Percentiles rank a stretch among this genome's conserved stretches.
Evolutionary conservation across 345 rosid species (phyloP).

Genomic region (Citrus cavaleriei): DNA sequence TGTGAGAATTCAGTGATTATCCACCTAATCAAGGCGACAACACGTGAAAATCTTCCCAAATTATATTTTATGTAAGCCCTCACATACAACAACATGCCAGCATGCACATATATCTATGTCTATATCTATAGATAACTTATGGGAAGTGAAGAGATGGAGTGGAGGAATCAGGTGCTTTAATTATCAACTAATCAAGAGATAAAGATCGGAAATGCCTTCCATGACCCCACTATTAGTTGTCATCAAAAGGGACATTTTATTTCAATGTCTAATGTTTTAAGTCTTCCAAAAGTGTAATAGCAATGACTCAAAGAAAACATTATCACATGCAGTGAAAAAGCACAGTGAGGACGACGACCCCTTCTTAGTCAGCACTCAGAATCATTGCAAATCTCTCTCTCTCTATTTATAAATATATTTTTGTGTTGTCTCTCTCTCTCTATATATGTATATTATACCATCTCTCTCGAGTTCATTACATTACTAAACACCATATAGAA

Average conservation of each 20-base stretch:
- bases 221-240: neutral
- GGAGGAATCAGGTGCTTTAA: slow-evolving; percentile 19
- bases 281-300: neutral
- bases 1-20: neutral
- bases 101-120: neutral
- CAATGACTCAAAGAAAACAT: neutral
- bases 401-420: too few relatives aligned
- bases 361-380: neutral
- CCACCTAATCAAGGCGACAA: neutral
- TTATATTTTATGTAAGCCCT: neutral
- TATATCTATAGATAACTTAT: too few relatives aligned
- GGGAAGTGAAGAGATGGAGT: neutral
- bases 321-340: neutral
- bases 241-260: neutral
- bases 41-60: neutral
- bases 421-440: neutral
- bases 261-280: neutral
- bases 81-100: neutral
- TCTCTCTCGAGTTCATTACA: neutral
- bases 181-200: slow-evolving; percentile 18
- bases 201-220: neutral
- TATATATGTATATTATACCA: neutral
- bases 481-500: neutral
- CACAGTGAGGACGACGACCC: neutral
- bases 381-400: neutral